Evolutionary conservation across 2,329 filamentous ascomycete genomes (phyloP).

Genomic region (Trichoderma atroviride): DNA sequence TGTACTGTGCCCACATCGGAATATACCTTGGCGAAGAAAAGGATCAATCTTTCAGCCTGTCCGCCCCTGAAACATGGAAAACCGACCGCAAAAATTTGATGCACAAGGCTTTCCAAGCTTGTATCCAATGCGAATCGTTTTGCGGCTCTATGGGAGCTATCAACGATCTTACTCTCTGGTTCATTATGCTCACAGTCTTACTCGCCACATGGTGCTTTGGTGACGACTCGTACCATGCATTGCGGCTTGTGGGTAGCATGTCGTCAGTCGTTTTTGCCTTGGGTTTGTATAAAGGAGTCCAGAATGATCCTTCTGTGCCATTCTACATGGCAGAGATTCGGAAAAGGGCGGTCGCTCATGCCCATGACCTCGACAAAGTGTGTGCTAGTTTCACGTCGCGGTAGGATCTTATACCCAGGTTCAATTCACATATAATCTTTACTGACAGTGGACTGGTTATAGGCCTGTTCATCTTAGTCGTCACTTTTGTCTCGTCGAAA

Average conservation of each 20-base stretch:
- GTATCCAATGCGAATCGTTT: neutral
- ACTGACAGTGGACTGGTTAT: neutral
- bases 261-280: neutral
- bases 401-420: neutral
- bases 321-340: neutral
- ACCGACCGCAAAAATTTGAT: neutral
- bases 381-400: neutral
- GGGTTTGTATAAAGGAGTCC: neutral
- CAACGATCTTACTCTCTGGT: neutral
- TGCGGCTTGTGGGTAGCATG: neutral
- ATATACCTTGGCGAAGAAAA: neutral
- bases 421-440: neutral
- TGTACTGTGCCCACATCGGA: neutral
- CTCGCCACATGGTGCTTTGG: neutral
- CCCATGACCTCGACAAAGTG: neutral
- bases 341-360: neutral
- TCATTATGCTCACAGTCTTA: neutral
- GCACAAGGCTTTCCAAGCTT: neutral
- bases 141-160: neutral
- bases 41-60: neutral
- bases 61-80: neutral
- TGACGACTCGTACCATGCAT: neutral
- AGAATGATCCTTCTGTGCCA: neutral
- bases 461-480: neutral
- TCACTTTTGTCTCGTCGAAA: neutral